A percentile compares a stretch with the other conserved stretches of the same genome.
phyloP scores from a whole-genome alignment of 495 filamentous ascomycete genomes.

The Penicillium nucicola region DNA sequence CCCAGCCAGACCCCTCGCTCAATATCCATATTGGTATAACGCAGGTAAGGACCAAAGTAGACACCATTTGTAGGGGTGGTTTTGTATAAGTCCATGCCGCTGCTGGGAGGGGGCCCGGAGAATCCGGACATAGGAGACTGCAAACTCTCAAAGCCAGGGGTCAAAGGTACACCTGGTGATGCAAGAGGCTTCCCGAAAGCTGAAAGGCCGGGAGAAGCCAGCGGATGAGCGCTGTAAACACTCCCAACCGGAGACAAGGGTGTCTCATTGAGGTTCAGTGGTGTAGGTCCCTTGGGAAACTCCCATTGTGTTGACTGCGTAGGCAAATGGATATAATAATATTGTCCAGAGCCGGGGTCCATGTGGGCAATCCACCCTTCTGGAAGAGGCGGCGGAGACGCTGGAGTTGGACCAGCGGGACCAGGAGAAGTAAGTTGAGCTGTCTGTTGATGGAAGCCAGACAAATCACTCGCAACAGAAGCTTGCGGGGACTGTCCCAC shows the following conservation, averaged over 20 bases:
- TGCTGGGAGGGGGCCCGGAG: conserved; percentile 76
- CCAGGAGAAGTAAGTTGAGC: conserved; percentile 39
- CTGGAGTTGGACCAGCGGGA: conserved; percentile 59
- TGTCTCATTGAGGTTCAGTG: conserved; percentile 70
- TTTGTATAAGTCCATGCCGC: conserved; percentile 90
- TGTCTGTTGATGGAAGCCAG: conserved; percentile 29
- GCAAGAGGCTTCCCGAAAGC: conserved; percentile 69
- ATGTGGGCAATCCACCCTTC: conserved; percentile 99
- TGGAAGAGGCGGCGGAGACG: conserved; percentile 85
- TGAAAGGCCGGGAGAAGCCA: conserved; percentile 69
- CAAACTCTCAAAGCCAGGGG: conserved; percentile 71
- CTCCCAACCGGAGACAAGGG: conserved; percentile 79
- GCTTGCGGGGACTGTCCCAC: conserved; percentile 38
- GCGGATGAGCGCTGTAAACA: conserved; percentile 70
- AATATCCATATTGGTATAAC: conserved; percentile 96
- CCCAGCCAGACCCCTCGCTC: conserved; percentile 89
- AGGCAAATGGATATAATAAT: conserved; percentile 97
- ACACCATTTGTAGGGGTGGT: conserved; percentile 93
- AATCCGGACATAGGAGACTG: conserved; percentile 73
- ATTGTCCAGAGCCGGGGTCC: conserved; percentile 91
- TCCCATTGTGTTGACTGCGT: conserved; percentile 98
- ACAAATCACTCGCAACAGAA: conserved; percentile 36
- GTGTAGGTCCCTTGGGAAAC: conserved; percentile 88
- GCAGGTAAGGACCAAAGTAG: conserved; percentile 93
- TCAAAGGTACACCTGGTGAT: conserved; percentile 73